Evolutionary conservation across 1,139 yeast genomes (phyloP).

Genomic region (Geotrichum australiense): DNA sequence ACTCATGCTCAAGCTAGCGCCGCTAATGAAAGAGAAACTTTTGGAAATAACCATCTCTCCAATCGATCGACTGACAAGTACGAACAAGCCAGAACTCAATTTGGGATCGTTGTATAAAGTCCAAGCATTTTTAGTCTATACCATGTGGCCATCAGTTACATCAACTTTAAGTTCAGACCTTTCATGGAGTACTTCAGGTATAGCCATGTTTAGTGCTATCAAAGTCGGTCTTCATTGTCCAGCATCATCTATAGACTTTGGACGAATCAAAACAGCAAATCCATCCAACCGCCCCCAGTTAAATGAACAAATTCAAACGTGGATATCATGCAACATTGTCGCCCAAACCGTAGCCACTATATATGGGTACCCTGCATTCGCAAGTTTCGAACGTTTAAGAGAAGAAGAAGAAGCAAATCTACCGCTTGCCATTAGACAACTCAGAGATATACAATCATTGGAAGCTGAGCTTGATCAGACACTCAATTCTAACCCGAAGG

Average conservation of each 20-base stretch:
- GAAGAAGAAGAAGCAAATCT: slow-evolving; percentile 41
- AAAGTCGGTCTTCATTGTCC: slow-evolving; percentile 84
- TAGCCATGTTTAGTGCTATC: slow-evolving; percentile 86
- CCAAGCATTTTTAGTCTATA: slow-evolving; percentile 80
- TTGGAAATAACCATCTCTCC: slow-evolving; percentile 90
- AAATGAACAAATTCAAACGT: slow-evolving; percentile 75
- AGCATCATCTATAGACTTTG: slow-evolving; percentile 49
- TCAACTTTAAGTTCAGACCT: slow-evolving; percentile 93
- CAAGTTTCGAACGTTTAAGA: slow-evolving; percentile 52
- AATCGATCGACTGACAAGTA: slow-evolving; percentile 54
- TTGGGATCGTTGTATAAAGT: slow-evolving; percentile 93
- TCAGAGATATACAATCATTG: slow-evolving; percentile 75
- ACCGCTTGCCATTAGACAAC: slow-evolving; percentile 57
- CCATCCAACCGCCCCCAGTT: slow-evolving; percentile 38
- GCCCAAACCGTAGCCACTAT: slow-evolving; percentile 87
- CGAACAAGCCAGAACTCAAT: slow-evolving; percentile 66
- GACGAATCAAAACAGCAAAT: slow-evolving; percentile 36
- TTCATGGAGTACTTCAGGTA: slow-evolving; percentile 90
- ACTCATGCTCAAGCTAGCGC: slow-evolving; percentile 50
- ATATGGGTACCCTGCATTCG: slow-evolving; percentile 91
- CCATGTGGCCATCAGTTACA: slow-evolving; percentile 94
- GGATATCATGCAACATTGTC: slow-evolving; percentile 89
- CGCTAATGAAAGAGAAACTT: slow-evolving; percentile 63
- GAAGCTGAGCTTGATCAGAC: slow-evolving; percentile 82
- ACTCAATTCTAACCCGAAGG: slow-evolving; percentile 63